Base-by-base conservation (phyloP, 306 rosid species). In the Trifolium subterraneum region DNA sequence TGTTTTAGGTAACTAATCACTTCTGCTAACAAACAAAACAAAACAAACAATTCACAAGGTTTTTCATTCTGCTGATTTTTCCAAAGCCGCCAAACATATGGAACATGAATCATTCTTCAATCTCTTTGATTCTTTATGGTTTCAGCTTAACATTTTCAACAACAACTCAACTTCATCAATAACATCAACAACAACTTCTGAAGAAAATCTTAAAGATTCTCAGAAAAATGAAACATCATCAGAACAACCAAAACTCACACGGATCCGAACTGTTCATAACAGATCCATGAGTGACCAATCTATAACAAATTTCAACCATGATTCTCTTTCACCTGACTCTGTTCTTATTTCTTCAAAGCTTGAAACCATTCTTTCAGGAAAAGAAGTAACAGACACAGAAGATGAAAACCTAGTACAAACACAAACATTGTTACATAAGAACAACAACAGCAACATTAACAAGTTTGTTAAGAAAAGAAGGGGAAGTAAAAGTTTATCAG, bases 201-300 rank as follows among this genome's bases (percentile, higher is more conserved):
- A 22, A 59, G 22, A 38, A 48, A 73, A 76, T 64, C 79, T 80
- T 39, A 79, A 83, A 60, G 81, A 83, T 63, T 59, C 2, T 27
- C 25, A 72, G 61, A 69, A 44, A 6, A 51, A 64, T 31, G 72
- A 68, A 72, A 58, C 76, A 29, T 35, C 36, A 15, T 14, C 60
- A 19, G 75, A 85, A 64, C 72, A 77, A 52, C 78, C 82, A 22
- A 86, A 80, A 76, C 35, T 86, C 64, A 76, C 72, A 0, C 82
- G 80, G 36, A 68, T 84, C 72, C 81, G 78, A 20, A 81, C 80
- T 22, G 38, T 39, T 41, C 86, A 60, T 45, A 77, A 64, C 41
- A 80, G 90, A 79, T 87, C 96, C 47, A 89, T 82, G 87, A 90
- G 93, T 81, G 93, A 93, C 47, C 85, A 86, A 54, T 71, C 86